Evolutionary conservation across 2,329 filamentous ascomycete genomes (phyloP).

Genomic region (Tolypocladium inflatum): DNA sequence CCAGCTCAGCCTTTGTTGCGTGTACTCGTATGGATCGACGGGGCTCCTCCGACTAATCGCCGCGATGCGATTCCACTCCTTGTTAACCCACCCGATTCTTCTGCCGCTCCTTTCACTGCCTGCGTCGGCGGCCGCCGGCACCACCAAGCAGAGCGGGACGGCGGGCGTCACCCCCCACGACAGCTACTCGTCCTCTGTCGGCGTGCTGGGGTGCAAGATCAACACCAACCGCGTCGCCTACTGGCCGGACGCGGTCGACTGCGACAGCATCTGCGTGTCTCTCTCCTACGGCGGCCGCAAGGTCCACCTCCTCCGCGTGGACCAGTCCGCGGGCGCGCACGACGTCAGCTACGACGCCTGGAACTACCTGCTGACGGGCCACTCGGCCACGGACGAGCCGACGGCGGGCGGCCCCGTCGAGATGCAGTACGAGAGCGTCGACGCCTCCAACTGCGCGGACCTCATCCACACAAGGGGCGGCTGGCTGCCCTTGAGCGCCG

Average conservation of each 20-base stretch:
- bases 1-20: neutral
- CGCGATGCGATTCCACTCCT: neutral
- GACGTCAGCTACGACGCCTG: constrained; percentile 54
- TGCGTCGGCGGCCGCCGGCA: neutral
- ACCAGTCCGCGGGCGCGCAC: constrained; percentile 46
- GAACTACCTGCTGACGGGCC: constrained; percentile 46
- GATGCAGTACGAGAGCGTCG: constrained; percentile 36
- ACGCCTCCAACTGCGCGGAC: constrained; percentile 33
- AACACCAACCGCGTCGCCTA: constrained; percentile 52
- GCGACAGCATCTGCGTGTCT: constrained; percentile 46
- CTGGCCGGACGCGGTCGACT: constrained; percentile 46
- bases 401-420: constrained; percentile 35
- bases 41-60: neutral
- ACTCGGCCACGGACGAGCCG: constrained; percentile 35
- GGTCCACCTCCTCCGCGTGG: constrained; percentile 50
- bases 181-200: constrained; percentile 46
- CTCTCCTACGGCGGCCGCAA: constrained; percentile 37
- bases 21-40: neutral
- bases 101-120: neutral
- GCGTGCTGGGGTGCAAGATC: constrained; percentile 52
- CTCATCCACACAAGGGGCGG: constrained; percentile 34
- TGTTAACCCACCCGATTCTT: neutral
- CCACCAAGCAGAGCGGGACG: constrained; percentile 5
- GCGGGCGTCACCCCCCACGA: constrained; percentile 43
- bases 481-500: constrained; percentile 32